A percentile compares a stretch with the other conserved stretches of the same genome.
Evolutionary conservation across 192 early-diverging fungal species (phyloP).

Genomic region (Hyaloraphidium curvatum): DNA sequence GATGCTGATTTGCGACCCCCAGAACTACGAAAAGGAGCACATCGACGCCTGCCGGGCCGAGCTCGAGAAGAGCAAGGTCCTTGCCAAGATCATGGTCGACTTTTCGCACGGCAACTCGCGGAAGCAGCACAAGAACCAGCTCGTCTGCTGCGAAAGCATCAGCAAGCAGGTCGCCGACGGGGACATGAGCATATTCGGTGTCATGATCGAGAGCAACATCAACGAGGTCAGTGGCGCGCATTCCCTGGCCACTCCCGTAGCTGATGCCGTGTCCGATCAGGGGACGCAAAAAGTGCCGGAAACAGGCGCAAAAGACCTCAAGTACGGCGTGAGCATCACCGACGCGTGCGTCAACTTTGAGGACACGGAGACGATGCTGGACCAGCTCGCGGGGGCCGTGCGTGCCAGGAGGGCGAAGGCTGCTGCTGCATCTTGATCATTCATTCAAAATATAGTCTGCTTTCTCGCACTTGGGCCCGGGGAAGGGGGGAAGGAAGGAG

Average conservation of each 20-base stretch:
- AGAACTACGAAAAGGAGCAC: constrained; percentile 56
- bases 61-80: constrained; percentile 39
- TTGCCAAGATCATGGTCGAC: constrained; percentile 74
- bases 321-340: constrained; percentile 80
- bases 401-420: constrained; percentile 19
- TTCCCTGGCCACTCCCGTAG: too few species aligned
- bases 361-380: constrained; percentile 55
- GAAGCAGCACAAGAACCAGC: constrained; percentile 80
- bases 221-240: too few species aligned
- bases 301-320: constrained; percentile 37
- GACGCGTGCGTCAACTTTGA: constrained; percentile 85
- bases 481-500: too few species aligned
- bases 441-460: too few species aligned
- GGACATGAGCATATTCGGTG: constrained; percentile 35
- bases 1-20: too few species aligned
- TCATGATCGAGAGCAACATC: constrained; percentile 91
- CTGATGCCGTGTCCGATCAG: too few species aligned
- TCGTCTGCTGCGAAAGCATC: constrained; percentile 44
- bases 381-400: constrained; percentile 58
- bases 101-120: constrained; percentile 82
- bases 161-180: constrained; percentile 51
- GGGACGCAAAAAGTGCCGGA: constrained; percentile 70
- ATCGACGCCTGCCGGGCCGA: constrained; percentile 34
- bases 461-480: too few species aligned
- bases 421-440: too few species aligned